phyloP scores from a whole-genome alignment of 2,329 filamentous ascomycete species.

The Cucurbitaria berberidis region DNA sequence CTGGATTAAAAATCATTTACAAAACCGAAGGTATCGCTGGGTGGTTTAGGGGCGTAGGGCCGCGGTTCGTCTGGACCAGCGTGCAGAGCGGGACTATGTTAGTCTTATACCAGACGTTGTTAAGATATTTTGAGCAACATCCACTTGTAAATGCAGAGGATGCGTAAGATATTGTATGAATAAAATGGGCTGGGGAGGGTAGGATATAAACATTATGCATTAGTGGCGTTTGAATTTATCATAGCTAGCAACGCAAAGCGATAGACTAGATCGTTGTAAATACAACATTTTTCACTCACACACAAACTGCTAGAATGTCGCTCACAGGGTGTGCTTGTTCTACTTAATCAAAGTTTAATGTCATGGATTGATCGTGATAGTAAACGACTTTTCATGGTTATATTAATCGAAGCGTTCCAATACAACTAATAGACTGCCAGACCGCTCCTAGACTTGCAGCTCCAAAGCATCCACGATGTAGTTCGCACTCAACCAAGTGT shows the following conservation, averaged over 20 bases:
- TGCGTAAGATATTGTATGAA: slow-evolving; percentile 26
- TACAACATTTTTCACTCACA: not conserved
- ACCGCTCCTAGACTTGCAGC: slow-evolving; percentile 20
- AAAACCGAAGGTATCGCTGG: slow-evolving; percentile 84
- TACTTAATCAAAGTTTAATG: too few species aligned
- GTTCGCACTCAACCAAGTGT: slow-evolving; percentile 30
- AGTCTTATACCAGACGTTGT: slow-evolving; percentile 87
- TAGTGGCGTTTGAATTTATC: slow-evolving; percentile 19
- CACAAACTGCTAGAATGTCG: too few species aligned
- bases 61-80: slow-evolving; percentile 93
- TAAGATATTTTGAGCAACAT: slow-evolving; percentile 75
- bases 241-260: slow-evolving; percentile 3
- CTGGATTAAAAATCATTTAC: slow-evolving; percentile 86
- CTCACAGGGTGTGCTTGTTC: too few species aligned
- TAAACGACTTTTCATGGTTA: too few species aligned
- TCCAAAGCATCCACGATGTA: slow-evolving; percentile 33
- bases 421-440: slow-evolving; percentile 4
- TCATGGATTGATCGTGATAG: too few species aligned
- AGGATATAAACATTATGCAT: slow-evolving; percentile 20
- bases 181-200: slow-evolving; percentile 11
- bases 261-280: slow-evolving; percentile 9
- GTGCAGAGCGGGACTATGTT: slow-evolving; percentile 97
- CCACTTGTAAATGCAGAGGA: slow-evolving; percentile 43
- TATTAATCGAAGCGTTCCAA: too few species aligned
- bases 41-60: slow-evolving; percentile 94